These are phyloP conservation scores for Davidsoniella neocaledoniae DNA, from an alignment of 2,329 filamentous ascomycete species.

Conservation along the genomic window DNA sequence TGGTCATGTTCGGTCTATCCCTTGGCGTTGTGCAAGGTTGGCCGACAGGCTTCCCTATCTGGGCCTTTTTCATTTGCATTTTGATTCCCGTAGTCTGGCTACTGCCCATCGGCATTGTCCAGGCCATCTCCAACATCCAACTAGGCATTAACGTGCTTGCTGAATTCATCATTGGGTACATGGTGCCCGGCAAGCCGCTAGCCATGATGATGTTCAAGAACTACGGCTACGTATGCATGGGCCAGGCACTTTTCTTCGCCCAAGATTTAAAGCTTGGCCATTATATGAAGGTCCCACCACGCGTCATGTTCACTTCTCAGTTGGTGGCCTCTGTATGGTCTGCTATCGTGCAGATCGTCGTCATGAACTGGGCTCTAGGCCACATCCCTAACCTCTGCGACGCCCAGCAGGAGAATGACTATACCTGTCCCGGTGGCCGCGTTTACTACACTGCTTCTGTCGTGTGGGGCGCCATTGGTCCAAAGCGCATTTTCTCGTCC, in stretches of 20 bases:
- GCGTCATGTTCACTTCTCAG: slow-evolving; percentile 45
- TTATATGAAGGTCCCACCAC: slow-evolving; percentile 49
- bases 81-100: slow-evolving; percentile 40
- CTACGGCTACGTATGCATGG: slow-evolving; percentile 53
- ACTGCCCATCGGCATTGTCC: slow-evolving; percentile 43
- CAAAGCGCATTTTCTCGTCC: slow-evolving; percentile 49
- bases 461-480: slow-evolving; percentile 59
- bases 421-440: slow-evolving; percentile 37
- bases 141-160: slow-evolving; percentile 54
- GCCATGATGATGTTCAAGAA: slow-evolving; percentile 69
- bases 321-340: slow-evolving; percentile 43
- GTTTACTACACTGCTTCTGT: slow-evolving; percentile 53
- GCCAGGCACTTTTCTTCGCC: slow-evolving; percentile 45
- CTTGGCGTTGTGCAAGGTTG: slow-evolving; percentile 37
- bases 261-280: slow-evolving; percentile 52
- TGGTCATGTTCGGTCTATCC: slow-evolving; percentile 36
- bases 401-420: slow-evolving; percentile 34
- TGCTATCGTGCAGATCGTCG: slow-evolving; percentile 43
- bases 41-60: slow-evolving; percentile 40
- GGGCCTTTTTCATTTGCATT: slow-evolving; percentile 41
- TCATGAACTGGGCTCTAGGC: slow-evolving; percentile 49
- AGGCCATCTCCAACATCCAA: slow-evolving; percentile 44
- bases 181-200: slow-evolving; percentile 52
- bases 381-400: slow-evolving; percentile 46
- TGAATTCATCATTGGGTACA: slow-evolving; percentile 59